Evolutionary conservation across 78 protist genomes (phyloP), one percentile per base, ranked within the genome.

Genomic region (Monosiga brevicollis): DNA sequence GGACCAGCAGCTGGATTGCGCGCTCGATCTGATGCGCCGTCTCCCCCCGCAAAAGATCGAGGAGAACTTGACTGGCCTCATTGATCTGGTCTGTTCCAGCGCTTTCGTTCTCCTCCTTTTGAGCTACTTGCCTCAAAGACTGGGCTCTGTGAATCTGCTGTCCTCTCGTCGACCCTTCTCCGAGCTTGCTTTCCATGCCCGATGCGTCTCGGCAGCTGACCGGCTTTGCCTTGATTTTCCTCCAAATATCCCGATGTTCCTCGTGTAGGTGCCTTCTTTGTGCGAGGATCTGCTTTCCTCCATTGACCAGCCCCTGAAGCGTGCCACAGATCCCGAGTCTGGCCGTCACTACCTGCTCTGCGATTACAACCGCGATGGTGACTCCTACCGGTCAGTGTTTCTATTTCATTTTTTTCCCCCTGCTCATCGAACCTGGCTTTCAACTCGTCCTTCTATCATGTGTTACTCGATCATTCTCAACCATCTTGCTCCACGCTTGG

Each of bases 281-380:
- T 87, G 92, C 39, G 98, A 95, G n/a, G 97, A 97, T 37, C 86
- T 97, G 72, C 89, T 97, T 34, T 75, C 90, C 32, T 2, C 93
- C 23, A 92, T 96, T 35, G 98, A 97, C 73, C 97, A 94, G 86
- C 99, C 99, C 37, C 89, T 97, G 43, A 89, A 94, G 86, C 79
- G 89, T 23, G 93, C 85, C 24, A 86, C 38, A 38, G 98, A 96
- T 82, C 10, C 54, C 41, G 89, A 24, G 36, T 29, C 35, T 1
- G 41, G 87, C 72, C 26, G 81, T 40, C 93, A 90, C 43, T 97
- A 86, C 87, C 76, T 97, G 41, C 72, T 91, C 36, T 97, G 99
- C 84, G 99, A 97, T 83, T 96, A 95, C 84, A 97, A 97, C 86
- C 90, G 99, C 38, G 98, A 96, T 87, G 99, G 94, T 11, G 99